Conservation (phyloP, 192 early-diverging fungal genomes). For the Backusella psychrophila region DNA sequence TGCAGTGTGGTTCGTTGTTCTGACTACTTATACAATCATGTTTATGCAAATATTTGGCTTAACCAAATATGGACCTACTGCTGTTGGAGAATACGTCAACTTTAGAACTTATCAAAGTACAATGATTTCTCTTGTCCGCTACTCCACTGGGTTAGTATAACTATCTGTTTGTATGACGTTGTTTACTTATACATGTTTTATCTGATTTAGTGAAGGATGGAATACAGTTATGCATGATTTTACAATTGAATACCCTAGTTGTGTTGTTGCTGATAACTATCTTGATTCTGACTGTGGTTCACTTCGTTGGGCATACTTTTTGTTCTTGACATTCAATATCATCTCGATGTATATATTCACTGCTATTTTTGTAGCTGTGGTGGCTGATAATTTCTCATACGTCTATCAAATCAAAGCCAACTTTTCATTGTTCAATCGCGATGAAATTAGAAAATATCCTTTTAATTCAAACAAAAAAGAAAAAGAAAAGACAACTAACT, state of each 20-base stretch:
- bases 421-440: slow-evolving; percentile 55
- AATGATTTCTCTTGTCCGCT: slow-evolving; percentile 48
- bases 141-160: slow-evolving; percentile 48
- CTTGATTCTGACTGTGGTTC: slow-evolving; percentile 59
- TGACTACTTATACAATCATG: slow-evolving; percentile 56
- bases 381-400: slow-evolving; percentile 62
- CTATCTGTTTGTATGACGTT: not conserved
- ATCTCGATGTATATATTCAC: slow-evolving; percentile 70
- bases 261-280: slow-evolving; percentile 45
- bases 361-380: slow-evolving; percentile 60
- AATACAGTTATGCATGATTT: slow-evolving; percentile 63
- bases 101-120: slow-evolving; percentile 46
- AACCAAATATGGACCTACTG: slow-evolving; percentile 50
- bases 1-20: slow-evolving; percentile 57
- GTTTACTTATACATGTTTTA: not conserved
- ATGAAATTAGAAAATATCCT: slow-evolving; percentile 58
- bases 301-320: slow-evolving; percentile 46
- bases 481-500: not conserved
- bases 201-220: slow-evolving; percentile 52
- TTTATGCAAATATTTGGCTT: slow-evolving; percentile 64
- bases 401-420: slow-evolving; percentile 58
- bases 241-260: slow-evolving; percentile 50
- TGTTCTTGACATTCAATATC: slow-evolving; percentile 59
- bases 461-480: slow-evolving; percentile 16
- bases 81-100: slow-evolving; percentile 45